These are phyloP conservation scores for Berkeleyomyces rouxiae DNA, from an alignment of 2,329 filamentous ascomycete species.

Conservation along the genomic window DNA sequence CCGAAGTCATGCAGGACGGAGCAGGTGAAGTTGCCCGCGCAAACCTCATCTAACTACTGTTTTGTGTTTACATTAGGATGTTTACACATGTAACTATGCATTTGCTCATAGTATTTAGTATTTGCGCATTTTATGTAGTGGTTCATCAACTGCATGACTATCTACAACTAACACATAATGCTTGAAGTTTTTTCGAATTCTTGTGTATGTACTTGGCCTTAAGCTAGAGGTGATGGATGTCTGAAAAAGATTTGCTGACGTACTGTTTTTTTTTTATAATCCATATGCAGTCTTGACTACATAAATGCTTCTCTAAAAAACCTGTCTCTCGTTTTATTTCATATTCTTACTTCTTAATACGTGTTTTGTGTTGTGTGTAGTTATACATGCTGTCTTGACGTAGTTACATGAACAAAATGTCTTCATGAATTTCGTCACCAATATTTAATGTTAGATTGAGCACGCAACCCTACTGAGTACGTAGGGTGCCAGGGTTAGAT, in stretches of 20 bases:
- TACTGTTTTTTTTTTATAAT: neutral
- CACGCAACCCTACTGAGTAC: neutral
- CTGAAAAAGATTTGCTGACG: neutral
- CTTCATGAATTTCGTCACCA: neutral
- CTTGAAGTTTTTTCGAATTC: too few species aligned
- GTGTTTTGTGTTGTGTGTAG: neutral
- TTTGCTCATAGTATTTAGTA: neutral
- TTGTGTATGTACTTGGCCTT: too few species aligned
- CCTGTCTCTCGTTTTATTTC: neutral
- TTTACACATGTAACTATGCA: too few species aligned
- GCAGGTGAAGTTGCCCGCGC: constrained; percentile 44
- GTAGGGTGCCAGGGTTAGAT: neutral
- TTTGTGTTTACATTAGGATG: neutral
- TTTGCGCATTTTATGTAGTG: neutral
- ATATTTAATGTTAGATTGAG: neutral
- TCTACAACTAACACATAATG: too few species aligned
- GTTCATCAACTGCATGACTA: too few species aligned
- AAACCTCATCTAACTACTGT: constrained; percentile 28
- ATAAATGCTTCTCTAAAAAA: too few species aligned
- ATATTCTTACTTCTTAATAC: neutral
- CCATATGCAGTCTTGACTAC: too few species aligned
- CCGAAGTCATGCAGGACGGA: constrained; percentile 38
- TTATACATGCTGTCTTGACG: neutral
- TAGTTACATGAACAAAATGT: neutral
- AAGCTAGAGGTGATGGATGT: too few species aligned